phyloP scores from a whole-genome alignment of 2,329 filamentous ascomycete species.

The Xylariaceae sp. region DNA sequence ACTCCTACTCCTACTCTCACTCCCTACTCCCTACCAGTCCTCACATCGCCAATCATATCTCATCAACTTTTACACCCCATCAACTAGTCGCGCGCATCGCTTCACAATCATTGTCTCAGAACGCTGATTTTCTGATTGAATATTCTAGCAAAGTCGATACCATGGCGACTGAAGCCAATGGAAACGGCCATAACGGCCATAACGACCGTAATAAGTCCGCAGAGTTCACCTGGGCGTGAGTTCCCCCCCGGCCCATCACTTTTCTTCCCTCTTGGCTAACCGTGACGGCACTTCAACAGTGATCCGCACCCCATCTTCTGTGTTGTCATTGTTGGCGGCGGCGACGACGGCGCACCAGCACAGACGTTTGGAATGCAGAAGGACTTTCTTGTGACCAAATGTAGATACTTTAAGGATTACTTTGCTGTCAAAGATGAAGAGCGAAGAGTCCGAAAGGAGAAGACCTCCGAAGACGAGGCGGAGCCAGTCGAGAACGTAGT shows the following conservation, averaged over 20 bases:
- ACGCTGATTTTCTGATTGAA: constrained; percentile 8
- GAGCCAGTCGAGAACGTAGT: constrained; percentile 46
- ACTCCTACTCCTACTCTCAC: no score
- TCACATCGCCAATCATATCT: constrained; percentile 4
- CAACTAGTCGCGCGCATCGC: background rate
- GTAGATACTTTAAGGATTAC: constrained; percentile 41
- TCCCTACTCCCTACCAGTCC: background rate
- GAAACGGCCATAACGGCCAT: constrained; percentile 7
- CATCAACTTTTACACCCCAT: background rate
- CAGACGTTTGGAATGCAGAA: constrained; percentile 53
- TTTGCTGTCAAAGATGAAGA: constrained; percentile 31
- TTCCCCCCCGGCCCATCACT: constrained; percentile 1
- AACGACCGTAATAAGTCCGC: background rate
- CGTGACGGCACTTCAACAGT: constrained; percentile 30
- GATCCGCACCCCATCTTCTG: constrained; percentile 52
- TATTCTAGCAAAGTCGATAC: constrained; percentile 1
- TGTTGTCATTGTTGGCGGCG: constrained; percentile 47
- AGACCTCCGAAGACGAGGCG: constrained; percentile 23
- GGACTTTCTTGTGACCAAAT: constrained; percentile 51
- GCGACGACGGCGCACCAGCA: constrained; percentile 31
- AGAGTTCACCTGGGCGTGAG: constrained; percentile 21
- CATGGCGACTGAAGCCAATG: constrained; percentile 12
- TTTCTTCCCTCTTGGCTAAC: constrained; percentile 2
- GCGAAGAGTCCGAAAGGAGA: no score
- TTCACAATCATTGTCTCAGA: background rate